These are phyloP conservation scores for Amyloporia xantha DNA, from an alignment of 768 basidiomycete species.

Conservation along the genomic window DNA sequence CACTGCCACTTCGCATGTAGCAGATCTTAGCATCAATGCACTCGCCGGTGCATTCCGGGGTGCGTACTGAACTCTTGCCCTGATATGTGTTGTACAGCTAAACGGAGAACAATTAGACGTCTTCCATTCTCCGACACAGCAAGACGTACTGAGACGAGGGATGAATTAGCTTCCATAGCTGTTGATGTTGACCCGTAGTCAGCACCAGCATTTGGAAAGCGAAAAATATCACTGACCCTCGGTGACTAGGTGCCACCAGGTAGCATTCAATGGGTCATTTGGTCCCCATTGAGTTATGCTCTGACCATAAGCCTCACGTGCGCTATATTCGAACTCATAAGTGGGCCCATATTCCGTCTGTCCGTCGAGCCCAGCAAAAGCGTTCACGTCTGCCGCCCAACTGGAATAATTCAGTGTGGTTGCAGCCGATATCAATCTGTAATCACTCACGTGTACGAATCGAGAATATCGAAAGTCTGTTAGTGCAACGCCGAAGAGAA, in stretches of 20 bases:
- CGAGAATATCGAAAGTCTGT: constrained; percentile 69
- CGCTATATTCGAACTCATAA: constrained; percentile 55
- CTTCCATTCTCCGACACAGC: background rate
- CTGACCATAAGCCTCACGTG: constrained; percentile 56
- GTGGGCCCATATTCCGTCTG: constrained; percentile 52
- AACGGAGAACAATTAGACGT: background rate
- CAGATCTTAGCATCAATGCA: constrained; percentile 63
- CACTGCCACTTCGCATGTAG: constrained; percentile 69
- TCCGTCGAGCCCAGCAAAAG: constrained; percentile 48
- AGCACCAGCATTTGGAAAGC: background rate
- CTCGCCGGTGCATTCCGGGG: constrained; percentile 46
- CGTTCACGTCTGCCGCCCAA: constrained; percentile 56
- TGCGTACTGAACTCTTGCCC: constrained; percentile 55
- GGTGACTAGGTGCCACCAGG: constrained; percentile 77
- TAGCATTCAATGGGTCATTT: constrained; percentile 66
- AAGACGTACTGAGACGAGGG: constrained; percentile 42
- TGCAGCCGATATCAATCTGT: constrained; percentile 2
- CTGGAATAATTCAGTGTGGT: background rate
- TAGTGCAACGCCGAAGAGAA: background rate
- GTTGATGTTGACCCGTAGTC: background rate
- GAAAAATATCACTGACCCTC: constrained; percentile 39
- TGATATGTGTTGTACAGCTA: constrained; percentile 63
- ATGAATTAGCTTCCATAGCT: constrained; percentile 53
- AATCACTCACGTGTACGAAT: constrained; percentile 63
- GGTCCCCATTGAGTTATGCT: constrained; percentile 51